phyloP scores from a whole-genome alignment of 371 early-diverging fungal genomes.

The Mucor ambiguus region DNA sequence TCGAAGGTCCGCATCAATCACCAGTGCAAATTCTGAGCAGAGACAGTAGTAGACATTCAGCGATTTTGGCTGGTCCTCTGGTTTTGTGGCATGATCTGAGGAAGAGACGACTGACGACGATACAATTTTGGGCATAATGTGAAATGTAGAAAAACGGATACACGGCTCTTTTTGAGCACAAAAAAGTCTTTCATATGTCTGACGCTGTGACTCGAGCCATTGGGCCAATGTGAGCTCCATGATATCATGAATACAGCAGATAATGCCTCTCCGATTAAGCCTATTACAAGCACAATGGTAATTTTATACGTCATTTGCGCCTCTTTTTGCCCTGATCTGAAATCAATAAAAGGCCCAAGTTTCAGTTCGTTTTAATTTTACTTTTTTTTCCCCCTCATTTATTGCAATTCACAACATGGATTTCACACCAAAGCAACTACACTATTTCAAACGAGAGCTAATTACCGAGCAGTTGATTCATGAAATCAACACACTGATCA shows the following conservation, averaged over 20 bases:
- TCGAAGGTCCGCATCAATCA: constrained; percentile 64
- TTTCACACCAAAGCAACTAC: constrained; percentile 29
- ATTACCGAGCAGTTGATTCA: constrained; percentile 19
- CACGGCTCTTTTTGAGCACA: neutral
- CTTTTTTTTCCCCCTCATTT: constrained; percentile 6
- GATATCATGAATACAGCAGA: neutral
- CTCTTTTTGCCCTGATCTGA: neutral
- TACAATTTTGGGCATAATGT: constrained; percentile 66
- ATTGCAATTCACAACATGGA: constrained; percentile 11
- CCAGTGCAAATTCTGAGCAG: constrained; percentile 74
- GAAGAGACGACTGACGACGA: constrained; percentile 68
- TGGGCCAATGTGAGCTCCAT: constrained; percentile 1
- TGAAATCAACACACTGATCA: constrained; percentile 14
- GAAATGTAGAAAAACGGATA: constrained; percentile 7
- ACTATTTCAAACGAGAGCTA: constrained; percentile 33
- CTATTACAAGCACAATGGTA: constrained; percentile 2
- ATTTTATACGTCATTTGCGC: constrained; percentile 3
- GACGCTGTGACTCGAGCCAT: neutral
- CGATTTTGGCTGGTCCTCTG: constrained; percentile 36
- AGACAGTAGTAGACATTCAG: constrained; percentile 76
- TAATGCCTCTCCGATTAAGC: neutral
- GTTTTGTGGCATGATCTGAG: constrained; percentile 53
- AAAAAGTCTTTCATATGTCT: neutral
- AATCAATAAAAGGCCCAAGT: constrained; percentile 4
- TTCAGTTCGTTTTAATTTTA: constrained; percentile 6